Evolutionary conservation across 192 early-diverging fungal species (phyloP), one percentile per base, ranked within the genome.

Genomic region (Coemansia guatemalensis): DNA sequence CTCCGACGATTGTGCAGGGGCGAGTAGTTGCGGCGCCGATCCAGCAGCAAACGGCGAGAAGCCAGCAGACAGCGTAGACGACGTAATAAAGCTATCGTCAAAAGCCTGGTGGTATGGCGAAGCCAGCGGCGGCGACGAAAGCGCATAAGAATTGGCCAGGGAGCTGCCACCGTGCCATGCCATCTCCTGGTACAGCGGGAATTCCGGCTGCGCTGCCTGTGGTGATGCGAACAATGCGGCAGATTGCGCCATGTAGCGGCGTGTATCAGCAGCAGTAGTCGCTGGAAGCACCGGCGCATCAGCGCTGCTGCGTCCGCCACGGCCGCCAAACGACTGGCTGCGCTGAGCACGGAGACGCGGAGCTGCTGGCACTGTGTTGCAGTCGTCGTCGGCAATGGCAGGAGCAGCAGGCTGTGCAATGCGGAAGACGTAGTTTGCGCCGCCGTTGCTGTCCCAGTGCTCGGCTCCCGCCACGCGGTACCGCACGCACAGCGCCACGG

Each of bases 381-480:
- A 49, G 65, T 80, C 73, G 25, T 75, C 70, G 60, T 75, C 78
- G 52, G 53, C 78, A 48, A 75, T 75, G 53, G 78, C 78, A 0
- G 78, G 73, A 2, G 58, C 63, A 0, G 78, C 78, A 1, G 72
- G 72, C 59, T 24, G 60, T 11, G 70, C 41, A 22, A 82, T 22
- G 50, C 64, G 73, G 60, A 92, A 82, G 59, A 86, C 79, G 82
- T 94, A 95, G 83, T 98, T 98, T 56, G 77, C 71, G 48, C 92
- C 91, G 60, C 69, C 65, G 85, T 98, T 98, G 81, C 95, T 98
- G 84, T 98, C 96, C 96, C 96, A 98, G 75, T 86, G 85, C 71
- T 92, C 89, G 24, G 58, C 61, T 5, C 86, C 88, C 21, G 79
- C 82, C 20, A 95, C 93, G 22, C 69, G 78, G 71, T 93, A 95